These are phyloP conservation scores for Crucihimalaya himalaica DNA, from an alignment of 345 rosid genomes.

Conservation along the genomic window DNA sequence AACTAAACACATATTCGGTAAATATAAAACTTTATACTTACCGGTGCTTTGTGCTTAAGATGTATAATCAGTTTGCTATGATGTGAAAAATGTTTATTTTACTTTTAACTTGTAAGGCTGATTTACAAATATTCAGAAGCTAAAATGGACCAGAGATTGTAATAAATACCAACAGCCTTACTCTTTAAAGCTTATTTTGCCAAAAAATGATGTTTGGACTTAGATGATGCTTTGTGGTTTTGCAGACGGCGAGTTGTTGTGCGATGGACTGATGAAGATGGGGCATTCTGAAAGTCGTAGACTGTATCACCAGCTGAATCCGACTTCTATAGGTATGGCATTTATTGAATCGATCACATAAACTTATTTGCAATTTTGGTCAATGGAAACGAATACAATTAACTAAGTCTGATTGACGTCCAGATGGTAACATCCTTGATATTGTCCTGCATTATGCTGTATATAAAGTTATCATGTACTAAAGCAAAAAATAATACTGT, in stretches of 20 bases:
- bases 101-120: neutral
- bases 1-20: slow-evolving; percentile 82
- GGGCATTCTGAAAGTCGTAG: slow-evolving; percentile 62
- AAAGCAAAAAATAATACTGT: neutral
- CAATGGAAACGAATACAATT: neutral
- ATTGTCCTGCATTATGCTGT: neutral
- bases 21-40: too few species aligned
- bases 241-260: slow-evolving; percentile 70
- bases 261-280: slow-evolving; percentile 74
- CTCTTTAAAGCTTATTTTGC: neutral
- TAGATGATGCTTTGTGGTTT: slow-evolving; percentile 32
- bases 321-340: slow-evolving; percentile 88
- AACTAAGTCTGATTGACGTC: neutral
- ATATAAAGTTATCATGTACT: neutral
- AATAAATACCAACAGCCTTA: neutral
- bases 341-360: slow-evolving; percentile 3
- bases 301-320: slow-evolving; percentile 71
- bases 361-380: slow-evolving; percentile 10
- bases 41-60: slow-evolving; percentile 8
- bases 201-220: slow-evolving; percentile 10
- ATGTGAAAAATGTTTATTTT: neutral
- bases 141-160: slow-evolving; percentile 9
- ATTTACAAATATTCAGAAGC: slow-evolving; percentile 1
- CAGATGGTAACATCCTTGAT: slow-evolving; percentile 11
- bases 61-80: slow-evolving; percentile 6